A percentile compares a stretch with the other conserved stretches of the same genome.
Conservation (phyloP, 257 asterid species). For the Anisodus tanguticus region DNA sequence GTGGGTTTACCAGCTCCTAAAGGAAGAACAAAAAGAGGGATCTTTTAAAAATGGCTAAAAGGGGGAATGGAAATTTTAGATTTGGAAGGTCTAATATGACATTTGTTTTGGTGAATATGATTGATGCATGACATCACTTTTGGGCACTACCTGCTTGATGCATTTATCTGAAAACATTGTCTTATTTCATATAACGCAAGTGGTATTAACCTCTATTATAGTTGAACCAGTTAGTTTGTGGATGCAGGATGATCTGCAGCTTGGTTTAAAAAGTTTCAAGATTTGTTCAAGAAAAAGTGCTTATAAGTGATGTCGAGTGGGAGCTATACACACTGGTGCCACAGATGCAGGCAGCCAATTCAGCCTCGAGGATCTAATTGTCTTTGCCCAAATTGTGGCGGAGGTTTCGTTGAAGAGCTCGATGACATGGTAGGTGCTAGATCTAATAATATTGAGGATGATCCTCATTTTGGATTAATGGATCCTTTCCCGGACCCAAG, state of each 20-base stretch:
- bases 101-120: background rate
- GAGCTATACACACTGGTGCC: constrained; percentile 81
- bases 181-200: background rate
- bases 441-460: constrained; percentile 41
- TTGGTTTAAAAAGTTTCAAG: constrained; percentile 25
- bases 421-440: constrained; percentile 48
- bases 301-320: constrained; percentile 42
- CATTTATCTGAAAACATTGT: background rate
- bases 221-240: constrained; percentile 25
- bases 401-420: constrained; percentile 85
- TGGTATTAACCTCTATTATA: constrained; percentile 16
- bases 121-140: background rate
- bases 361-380: constrained; percentile 48
- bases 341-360: constrained; percentile 77
- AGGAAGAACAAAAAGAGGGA: background rate
- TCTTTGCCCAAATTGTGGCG: constrained; percentile 73
- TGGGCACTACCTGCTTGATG: background rate
- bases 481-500: constrained; percentile 49
- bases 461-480: constrained; percentile 43
- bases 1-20: background rate
- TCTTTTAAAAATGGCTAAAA: background rate
- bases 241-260: constrained; percentile 23
- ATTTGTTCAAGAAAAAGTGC: background rate
- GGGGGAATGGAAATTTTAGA: background rate
- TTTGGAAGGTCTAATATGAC: background rate